These are phyloP conservation scores for Brettanomyces anomalus DNA, from an alignment of 805 yeast genomes.

Conservation along the genomic window DNA sequence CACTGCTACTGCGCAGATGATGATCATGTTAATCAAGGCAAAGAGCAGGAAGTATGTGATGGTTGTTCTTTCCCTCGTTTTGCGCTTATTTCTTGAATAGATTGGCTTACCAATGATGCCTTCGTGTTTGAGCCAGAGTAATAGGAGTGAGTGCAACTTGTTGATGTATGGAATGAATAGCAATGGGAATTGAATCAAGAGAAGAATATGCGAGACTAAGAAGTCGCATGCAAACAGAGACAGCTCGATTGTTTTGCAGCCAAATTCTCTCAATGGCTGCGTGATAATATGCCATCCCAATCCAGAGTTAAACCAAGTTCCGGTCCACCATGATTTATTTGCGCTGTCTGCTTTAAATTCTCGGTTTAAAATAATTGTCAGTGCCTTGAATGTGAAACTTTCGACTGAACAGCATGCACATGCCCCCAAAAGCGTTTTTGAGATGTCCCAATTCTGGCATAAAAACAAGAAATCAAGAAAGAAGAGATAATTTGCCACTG, in stretches of 20 bases:
- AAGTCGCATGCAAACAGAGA: slow-evolving; percentile 62
- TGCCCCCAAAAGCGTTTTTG: slow-evolving; percentile 53
- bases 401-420: slow-evolving; percentile 49
- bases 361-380: slow-evolving; percentile 46
- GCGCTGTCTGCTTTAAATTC: slow-evolving; percentile 54
- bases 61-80: slow-evolving; percentile 28
- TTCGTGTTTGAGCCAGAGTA: slow-evolving; percentile 51
- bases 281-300: slow-evolving; percentile 52
- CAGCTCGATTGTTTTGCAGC: slow-evolving; percentile 57
- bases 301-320: slow-evolving; percentile 56
- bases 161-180: slow-evolving; percentile 56
- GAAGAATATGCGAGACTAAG: slow-evolving; percentile 46
- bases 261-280: slow-evolving; percentile 56
- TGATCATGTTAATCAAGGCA: slow-evolving; percentile 19
- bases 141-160: slow-evolving; percentile 54
- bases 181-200: slow-evolving; percentile 52
- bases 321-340: slow-evolving; percentile 74
- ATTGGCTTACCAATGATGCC: slow-evolving; percentile 40
- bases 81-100: slow-evolving; percentile 32
- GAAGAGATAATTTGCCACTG: slow-evolving; percentile 43
- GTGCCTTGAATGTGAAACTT: slow-evolving; percentile 41
- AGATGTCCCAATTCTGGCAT: slow-evolving; percentile 57
- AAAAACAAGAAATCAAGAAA: slow-evolving; percentile 59
- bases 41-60: slow-evolving; percentile 29
- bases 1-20: slow-evolving; percentile 27